Conservation (phyloP, 2,329 filamentous ascomycete genomes). For the Lecanicillium sp. region DNA sequence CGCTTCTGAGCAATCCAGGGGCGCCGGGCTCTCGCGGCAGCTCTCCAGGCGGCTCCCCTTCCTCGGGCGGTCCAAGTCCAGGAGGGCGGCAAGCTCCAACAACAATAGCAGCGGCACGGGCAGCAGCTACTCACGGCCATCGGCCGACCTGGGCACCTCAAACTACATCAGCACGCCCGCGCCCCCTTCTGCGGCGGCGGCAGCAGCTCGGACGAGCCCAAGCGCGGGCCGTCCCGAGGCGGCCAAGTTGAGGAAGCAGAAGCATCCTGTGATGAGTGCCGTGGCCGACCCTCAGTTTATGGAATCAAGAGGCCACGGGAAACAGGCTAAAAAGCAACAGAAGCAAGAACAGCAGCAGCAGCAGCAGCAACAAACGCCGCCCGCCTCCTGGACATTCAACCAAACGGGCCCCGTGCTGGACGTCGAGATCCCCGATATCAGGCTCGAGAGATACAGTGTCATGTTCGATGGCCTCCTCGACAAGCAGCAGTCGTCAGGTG, state of each 20-base stretch:
- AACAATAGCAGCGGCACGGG: neutral
- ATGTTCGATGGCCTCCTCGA: slow-evolving; percentile 80
- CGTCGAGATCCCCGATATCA: slow-evolving; percentile 72
- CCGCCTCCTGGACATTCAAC: neutral
- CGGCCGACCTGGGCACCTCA: neutral
- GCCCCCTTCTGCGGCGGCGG: neutral
- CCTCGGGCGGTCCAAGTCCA: slow-evolving; percentile 11
- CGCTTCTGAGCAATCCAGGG: slow-evolving; percentile 4
- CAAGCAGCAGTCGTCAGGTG: slow-evolving; percentile 24
- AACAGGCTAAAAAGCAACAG: too few species aligned
- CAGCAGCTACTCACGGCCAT: slow-evolving; percentile 6
- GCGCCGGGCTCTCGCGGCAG: slow-evolving; percentile 7
- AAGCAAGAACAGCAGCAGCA: too few species aligned
- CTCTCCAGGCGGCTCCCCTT: slow-evolving; percentile 15
- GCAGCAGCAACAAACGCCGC: too few species aligned
- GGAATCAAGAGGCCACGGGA: neutral
- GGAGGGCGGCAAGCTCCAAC: neutral
- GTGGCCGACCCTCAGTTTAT: neutral
- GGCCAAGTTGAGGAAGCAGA: slow-evolving; percentile 5
- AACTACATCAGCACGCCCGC: neutral
- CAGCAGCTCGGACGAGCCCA: neutral
- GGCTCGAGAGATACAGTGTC: slow-evolving; percentile 85
- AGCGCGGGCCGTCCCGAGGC: neutral
- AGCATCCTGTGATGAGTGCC: neutral
- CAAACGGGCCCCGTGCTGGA: slow-evolving; percentile 46